Conservation (phyloP, 2,329 filamentous ascomycete genomes). For the Colletotrichum coccodes region DNA sequence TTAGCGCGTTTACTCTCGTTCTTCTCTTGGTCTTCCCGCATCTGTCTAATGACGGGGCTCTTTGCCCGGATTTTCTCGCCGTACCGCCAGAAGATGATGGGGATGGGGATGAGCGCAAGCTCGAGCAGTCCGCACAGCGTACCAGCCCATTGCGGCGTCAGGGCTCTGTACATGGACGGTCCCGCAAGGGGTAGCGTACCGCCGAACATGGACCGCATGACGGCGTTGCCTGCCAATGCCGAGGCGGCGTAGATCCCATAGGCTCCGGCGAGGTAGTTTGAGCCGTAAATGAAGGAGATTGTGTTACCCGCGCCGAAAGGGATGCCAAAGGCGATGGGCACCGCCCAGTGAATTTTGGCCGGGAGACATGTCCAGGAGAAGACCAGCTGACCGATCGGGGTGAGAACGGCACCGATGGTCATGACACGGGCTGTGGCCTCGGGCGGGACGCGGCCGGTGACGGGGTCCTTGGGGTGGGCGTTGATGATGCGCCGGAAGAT, state of each 20-base stretch:
- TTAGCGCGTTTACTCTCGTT: constrained; percentile 45
- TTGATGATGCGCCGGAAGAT: constrained; percentile 83
- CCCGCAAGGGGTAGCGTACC: constrained; percentile 82
- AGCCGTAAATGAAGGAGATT: constrained; percentile 83
- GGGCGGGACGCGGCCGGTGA: constrained; percentile 77
- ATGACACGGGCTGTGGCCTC: constrained; percentile 87
- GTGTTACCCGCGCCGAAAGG: constrained; percentile 83
- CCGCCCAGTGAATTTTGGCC: constrained; percentile 81
- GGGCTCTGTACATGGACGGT: constrained; percentile 72
- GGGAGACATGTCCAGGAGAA: constrained; percentile 92
- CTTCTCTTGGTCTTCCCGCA: constrained; percentile 56
- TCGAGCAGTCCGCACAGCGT: constrained; percentile 81
- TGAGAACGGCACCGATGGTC: constrained; percentile 78
- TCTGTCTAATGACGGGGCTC: constrained; percentile 57
- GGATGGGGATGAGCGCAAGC: constrained; percentile 80
- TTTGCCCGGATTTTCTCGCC: constrained; percentile 63
- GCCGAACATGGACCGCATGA: constrained; percentile 78
- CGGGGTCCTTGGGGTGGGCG: constrained; percentile 76
- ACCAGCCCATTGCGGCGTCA: constrained; percentile 83
- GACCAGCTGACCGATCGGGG: constrained; percentile 82
- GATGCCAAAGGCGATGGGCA: constrained; percentile 80
- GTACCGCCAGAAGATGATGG: constrained; percentile 79
- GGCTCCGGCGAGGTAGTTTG: constrained; percentile 81
- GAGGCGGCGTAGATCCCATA: constrained; percentile 84
- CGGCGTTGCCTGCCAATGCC: constrained; percentile 82